Base-by-base conservation (phyloP, 2,329 filamentous ascomycete species). In the Myriosclerotinia scirpicola region DNA sequence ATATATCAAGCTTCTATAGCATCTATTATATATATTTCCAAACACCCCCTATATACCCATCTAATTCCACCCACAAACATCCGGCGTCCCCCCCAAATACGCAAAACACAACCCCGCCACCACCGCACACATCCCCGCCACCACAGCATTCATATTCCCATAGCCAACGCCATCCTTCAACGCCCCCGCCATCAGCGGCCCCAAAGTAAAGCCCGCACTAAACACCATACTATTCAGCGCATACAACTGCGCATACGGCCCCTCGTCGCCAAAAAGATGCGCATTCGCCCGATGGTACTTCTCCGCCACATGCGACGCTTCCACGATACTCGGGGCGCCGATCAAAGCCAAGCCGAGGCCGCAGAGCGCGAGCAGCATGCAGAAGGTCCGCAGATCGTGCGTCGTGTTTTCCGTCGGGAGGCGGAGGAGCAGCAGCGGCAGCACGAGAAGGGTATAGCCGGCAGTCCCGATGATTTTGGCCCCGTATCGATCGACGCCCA, bases 161-260 rank as follows among this genome's bases (percentile, higher is more conserved):
- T 85, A 87, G 0, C 85, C 84, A 67, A 86, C 78, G 0, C 68
- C 73, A 52, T 84, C 79, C 70, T 81, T 83, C 70, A 87, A 71
- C 12, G 72, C 73, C 0, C 86, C 87, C 9, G 82, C 83, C 60
- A 86, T 74, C 17, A 88, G 73, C 0, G 87, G 87, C 0, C 88
- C 88, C 7, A 88, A 64, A 0, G 86, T 83, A 62, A 89, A 76
- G 0, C 88, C 87, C 0, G 79, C 76, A 67, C 83, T 84, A 74
- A 87, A 89, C 0, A 86, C 81, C 80, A 89, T 82, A n/a, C 82
- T 85, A 71, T 85, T 87, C 67, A 90, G 78, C 3, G 84, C 86
- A 73, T 89, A 90, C 0, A 89, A 79, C 75, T 90, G 87, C 2
- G 86, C 87, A 72, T 88, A 88, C 0, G 87, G 86, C 0, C 84